Base-by-base conservation (phyloP, 2,329 filamentous ascomycete species). In the Corniculantispora saksenae region DNA sequence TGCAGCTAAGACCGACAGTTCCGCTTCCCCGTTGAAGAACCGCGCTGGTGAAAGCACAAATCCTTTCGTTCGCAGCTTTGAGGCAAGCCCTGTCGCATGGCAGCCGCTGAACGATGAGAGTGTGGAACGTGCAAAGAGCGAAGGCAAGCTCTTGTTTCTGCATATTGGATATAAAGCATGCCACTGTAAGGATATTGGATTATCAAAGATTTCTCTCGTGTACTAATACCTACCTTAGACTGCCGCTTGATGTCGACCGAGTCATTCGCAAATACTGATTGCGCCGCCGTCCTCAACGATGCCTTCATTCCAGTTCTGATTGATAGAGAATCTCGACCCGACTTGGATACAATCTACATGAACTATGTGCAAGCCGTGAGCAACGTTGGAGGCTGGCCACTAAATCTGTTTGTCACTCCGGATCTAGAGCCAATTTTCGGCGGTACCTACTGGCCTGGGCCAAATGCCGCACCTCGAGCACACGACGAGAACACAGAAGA, bases 311-410 rank as follows among this genome's bases (percentile, higher is more conserved):
- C 95, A 4, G 89, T 98, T 75, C 91, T 97, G 71, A 87, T 98
- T 72, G 95, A 99, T 77, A 88, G 94, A 66, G 95, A 99, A 78
- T 93, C 97, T 78, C 89, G 94, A 29, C 94, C 94, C 10, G 94
- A 98, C 74, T 88, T 98, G 69, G 95, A 99, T 74, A 89, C 91
- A 67, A 94, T 98, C 69, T 98, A 98, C 77, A 97, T 97, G 93
- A 97, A 97, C 80, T 99, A 97, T 77, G 90, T 97, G 48, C 93
- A 97, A 76, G 94, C 94, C 1, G 94, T 95, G 13, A 97, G 91
- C 66, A 93, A 91, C 23, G 90, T 87, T 1, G 94, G 93, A 12
- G 95, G 95, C 47, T 98, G 95, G 94, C 95, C 95, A 1, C 80
- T 98, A 67, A 98, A 97, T 73, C 89, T 97, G n/a, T 98, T 99